Base-by-base conservation (phyloP, 202 grass and related monocot genomes). In the Panicum virgatum region DNA sequence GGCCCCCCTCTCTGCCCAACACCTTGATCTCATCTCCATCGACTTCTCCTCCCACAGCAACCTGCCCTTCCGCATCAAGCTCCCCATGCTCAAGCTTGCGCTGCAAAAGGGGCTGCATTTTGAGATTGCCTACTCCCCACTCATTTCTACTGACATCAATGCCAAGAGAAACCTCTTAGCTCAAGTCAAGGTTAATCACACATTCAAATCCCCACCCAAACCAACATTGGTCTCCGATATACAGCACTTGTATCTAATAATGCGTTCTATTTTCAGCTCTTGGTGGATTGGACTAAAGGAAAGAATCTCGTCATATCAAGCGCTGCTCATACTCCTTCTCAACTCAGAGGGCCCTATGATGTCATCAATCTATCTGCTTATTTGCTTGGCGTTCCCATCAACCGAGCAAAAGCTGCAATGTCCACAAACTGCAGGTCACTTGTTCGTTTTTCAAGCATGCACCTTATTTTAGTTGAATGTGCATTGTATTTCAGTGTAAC, bases 291-390 rank as follows among this genome's bases (percentile, higher is more conserved):
- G 90, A 98, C 86, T 19, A 87, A 83, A 85, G 92, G 92, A 64
- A 98, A 95, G 23, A 95, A 93, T 86, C 76, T 98, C 71, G 89
- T 98, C 62, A 84, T 98, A 29, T 93, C 95, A 72, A 98, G 92
- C 56, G 82, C 86, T 84, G 96, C 96, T 69, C 79, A 73, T 7
- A 83, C 79, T 71, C 86, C 83, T 62, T 87, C 79, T 62, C 73
- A 93, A 62, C 67, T 95, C 54, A 93, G 95, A 91, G 90, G 90
- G 5, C 95, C 95, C 18, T 89, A 91, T 79, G 90, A 98, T 85
- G 82, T 90, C 80, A 72, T 83, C n/a, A 98, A 98, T 61, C 79
- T 98, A 45, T 77, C 70, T 81, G 66, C 82, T 18, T 94, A 66
- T 71, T 82, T 98, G 82, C 95, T 98, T 77, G 86, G 86, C 34